A percentile compares a stretch with the other conserved stretches of the same genome.
phyloP scores from a whole-genome alignment of 2,329 filamentous ascomycete species.

The Ceratocystis smalleyi region DNA sequence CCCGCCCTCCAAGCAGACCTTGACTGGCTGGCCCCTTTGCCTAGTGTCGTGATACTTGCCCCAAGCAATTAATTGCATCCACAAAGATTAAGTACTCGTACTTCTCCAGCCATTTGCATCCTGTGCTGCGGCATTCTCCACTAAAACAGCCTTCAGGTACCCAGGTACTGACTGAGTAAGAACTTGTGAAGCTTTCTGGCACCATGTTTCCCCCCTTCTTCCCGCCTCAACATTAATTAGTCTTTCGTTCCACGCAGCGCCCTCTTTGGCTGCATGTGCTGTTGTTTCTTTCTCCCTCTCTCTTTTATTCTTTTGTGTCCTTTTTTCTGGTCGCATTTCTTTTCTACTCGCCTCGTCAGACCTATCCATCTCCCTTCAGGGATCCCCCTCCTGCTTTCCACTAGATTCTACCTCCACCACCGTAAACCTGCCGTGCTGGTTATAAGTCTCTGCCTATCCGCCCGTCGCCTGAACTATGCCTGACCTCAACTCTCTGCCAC shows the following conservation, averaged over 20 bases:
- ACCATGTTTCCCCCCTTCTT: neutral
- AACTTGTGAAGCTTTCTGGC: neutral
- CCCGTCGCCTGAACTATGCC: constrained; percentile 27
- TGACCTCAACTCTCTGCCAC: constrained; percentile 41
- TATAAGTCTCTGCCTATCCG: neutral
- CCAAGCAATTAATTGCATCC: no score
- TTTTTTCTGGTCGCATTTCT: neutral
- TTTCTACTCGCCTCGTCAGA: neutral
- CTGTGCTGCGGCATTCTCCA: neutral
- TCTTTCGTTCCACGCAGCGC: neutral
- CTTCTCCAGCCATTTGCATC: neutral
- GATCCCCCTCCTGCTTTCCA: neutral
- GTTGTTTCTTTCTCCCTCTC: neutral
- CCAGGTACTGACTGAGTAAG: neutral
- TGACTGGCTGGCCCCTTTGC: neutral
- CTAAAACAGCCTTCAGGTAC: neutral
- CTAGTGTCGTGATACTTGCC: neutral
- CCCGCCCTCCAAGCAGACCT: neutral
- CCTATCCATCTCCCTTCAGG: neutral
- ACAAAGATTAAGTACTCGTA: no score
- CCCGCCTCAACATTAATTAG: neutral
- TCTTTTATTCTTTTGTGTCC: neutral
- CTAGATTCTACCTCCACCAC: neutral
- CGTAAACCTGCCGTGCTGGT: neutral
- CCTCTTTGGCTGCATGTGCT: neutral